Evolutionary conservation across 1,139 yeast genomes (phyloP).

Genomic region (Magnusiomyces tetraspermus): DNA sequence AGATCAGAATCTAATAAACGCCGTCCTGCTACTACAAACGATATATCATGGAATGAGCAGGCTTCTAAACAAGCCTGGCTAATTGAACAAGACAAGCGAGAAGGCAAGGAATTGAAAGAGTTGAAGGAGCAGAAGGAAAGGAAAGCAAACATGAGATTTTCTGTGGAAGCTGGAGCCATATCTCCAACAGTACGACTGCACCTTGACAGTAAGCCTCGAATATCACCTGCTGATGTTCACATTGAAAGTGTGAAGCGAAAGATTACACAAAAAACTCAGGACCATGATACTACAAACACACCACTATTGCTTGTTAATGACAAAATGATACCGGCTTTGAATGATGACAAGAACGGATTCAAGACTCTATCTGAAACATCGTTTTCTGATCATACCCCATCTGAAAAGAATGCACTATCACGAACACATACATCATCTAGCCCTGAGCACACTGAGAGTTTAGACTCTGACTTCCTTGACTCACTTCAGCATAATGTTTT

Average conservation of each 20-base stretch:
- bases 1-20: neutral
- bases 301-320: constrained; percentile 3
- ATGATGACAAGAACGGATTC: no score
- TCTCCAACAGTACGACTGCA: neutral
- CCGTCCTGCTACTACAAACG: neutral
- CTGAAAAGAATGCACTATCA: constrained; percentile 15
- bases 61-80: neutral
- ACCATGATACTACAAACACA: neutral
- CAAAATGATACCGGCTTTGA: no score
- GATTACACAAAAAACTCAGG: neutral
- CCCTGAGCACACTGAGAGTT: neutral
- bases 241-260: neutral
- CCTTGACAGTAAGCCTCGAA: neutral
- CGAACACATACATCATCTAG: neutral
- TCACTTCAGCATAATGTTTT: no score
- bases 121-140: neutral
- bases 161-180: neutral
- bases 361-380: constrained; percentile 20
- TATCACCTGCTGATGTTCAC: neutral
- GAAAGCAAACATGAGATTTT: neutral
- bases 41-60: neutral
- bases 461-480: neutral
- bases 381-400: constrained; percentile 1
- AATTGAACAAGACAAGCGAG: neutral
- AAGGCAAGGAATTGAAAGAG: neutral